A percentile compares a stretch with the other conserved stretches of the same genome.
Conservation (phyloP, 352 stramenopile genomes). For the Globisporangium camurandrum region DNA sequence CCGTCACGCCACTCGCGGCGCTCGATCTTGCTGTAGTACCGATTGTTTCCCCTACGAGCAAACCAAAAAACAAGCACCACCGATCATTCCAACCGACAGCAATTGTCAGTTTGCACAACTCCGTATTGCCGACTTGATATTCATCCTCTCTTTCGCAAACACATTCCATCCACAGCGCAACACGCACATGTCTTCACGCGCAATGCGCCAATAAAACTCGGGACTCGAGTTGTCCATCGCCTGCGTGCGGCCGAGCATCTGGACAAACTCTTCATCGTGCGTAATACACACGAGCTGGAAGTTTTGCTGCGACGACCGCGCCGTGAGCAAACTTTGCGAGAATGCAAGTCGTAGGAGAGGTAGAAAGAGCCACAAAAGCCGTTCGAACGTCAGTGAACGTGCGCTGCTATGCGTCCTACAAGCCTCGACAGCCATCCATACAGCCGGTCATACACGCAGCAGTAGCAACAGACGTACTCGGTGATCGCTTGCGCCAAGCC, state of each 20-base stretch:
- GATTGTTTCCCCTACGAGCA: conserved; percentile 54
- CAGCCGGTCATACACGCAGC: background rate
- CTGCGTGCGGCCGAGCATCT: conserved; percentile 82
- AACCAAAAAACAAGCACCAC: conserved; percentile 2
- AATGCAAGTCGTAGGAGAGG: too few species aligned
- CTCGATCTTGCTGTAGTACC: conserved; percentile 82
- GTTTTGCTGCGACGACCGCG: conserved; percentile 92
- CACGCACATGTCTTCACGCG: conserved; percentile 73
- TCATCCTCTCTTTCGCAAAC: too few species aligned
- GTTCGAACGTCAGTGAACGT: background rate
- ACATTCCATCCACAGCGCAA: too few species aligned
- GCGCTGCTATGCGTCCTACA: background rate
- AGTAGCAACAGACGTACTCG: conserved; percentile 35
- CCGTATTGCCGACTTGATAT: too few species aligned
- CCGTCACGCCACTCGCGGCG: conserved; percentile 54
- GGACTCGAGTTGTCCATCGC: conserved; percentile 62
- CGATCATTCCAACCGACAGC: too few species aligned
- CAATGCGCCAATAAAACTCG: conserved; percentile 83
- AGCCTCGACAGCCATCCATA: background rate
- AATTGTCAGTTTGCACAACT: background rate
- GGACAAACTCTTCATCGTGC: conserved; percentile 96
- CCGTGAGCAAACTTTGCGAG: conserved; percentile 87
- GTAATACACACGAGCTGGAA: conserved; percentile 99
- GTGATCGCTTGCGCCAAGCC: conserved; percentile 84
- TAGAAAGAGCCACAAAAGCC: too few species aligned